phyloP scores from a whole-genome alignment of 2,329 filamentous ascomycete species.

The Bipolaris sorokiniana region DNA sequence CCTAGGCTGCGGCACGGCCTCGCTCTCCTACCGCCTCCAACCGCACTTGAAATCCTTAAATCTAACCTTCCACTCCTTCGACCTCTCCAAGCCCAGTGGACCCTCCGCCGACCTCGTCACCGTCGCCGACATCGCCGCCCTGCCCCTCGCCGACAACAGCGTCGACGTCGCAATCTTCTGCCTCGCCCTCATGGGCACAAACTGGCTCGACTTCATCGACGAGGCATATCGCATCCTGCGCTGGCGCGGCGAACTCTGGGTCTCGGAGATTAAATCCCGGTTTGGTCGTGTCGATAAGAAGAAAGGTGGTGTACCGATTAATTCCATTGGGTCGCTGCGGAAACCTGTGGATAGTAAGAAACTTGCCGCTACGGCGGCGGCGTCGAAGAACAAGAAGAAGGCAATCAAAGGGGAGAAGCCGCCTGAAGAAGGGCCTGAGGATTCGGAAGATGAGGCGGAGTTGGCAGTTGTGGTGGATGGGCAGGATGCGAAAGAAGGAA shows the following conservation, averaged over 20 bases:
- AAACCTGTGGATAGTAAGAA: constrained; percentile 34
- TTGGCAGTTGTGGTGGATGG: constrained; percentile 71
- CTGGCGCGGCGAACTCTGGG: constrained; percentile 95
- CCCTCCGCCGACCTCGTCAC: constrained; percentile 78
- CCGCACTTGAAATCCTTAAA: constrained; percentile 68
- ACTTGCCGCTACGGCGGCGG: neutral
- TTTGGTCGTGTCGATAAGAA: constrained; percentile 69
- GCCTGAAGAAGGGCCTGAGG: constrained; percentile 56
- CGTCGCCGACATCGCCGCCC: constrained; percentile 82
- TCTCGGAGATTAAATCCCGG: constrained; percentile 94
- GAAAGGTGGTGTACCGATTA: constrained; percentile 60
- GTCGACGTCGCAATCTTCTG: constrained; percentile 94
- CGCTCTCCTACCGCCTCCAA: constrained; percentile 73
- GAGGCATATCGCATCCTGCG: constrained; percentile 91
- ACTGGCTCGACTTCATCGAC: constrained; percentile 96
- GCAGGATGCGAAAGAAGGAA: constrained; percentile 69
- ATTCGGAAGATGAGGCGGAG: constrained; percentile 64
- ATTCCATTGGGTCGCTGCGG: constrained; percentile 64
- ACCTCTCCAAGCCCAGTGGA: constrained; percentile 78
- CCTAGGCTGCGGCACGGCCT: constrained; percentile 90
- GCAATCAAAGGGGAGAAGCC: constrained; percentile 50
- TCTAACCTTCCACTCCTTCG: constrained; percentile 81
- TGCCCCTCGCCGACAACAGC: constrained; percentile 76
- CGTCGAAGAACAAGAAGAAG: constrained; percentile 44
- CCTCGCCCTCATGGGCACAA: constrained; percentile 96